Percentiles rank a stretch among this genome's conserved stretches.
Evolutionary conservation across 2,329 filamentous ascomycete species (phyloP).

Genomic region (Xylaria sp.): DNA sequence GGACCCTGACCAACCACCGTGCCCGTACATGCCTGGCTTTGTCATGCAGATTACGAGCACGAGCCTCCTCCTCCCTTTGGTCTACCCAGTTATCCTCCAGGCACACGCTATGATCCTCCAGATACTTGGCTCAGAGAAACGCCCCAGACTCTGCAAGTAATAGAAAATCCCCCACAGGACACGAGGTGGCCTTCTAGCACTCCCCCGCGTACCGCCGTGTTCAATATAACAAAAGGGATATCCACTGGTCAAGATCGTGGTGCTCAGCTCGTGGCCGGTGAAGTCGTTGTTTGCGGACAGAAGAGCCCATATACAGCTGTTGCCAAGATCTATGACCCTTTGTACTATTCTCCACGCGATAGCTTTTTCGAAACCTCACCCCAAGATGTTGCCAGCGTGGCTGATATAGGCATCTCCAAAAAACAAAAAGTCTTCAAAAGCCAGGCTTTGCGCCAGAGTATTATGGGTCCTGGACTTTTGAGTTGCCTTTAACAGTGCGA

Average conservation of each 20-base stretch:
- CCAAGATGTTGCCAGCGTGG: neutral
- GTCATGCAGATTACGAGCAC: neutral
- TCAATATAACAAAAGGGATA: neutral
- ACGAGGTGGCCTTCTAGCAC: neutral
- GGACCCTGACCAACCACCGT: neutral
- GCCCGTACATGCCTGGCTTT: neutral
- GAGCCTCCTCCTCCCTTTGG: constrained; percentile 7
- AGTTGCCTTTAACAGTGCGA: neutral
- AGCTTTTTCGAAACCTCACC: too few relatives aligned
- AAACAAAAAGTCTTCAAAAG: neutral
- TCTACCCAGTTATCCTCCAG: neutral
- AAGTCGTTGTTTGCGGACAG: neutral
- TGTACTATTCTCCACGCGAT: neutral
- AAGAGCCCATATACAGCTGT: neutral
- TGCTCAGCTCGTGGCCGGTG: constrained; percentile 1
- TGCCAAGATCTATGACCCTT: constrained; percentile 7
- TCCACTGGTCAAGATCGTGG: neutral
- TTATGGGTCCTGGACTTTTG: constrained; percentile 12
- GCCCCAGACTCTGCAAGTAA: neutral
- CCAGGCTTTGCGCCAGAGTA: constrained; percentile 6
- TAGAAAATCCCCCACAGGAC: neutral
- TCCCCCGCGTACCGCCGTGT: neutral
- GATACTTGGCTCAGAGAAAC: neutral
- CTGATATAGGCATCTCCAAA: constrained; percentile 2
- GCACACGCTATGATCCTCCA: neutral